Base-by-base conservation (phyloP, 139 green algal genomes). In the Asterochloris erici region DNA sequence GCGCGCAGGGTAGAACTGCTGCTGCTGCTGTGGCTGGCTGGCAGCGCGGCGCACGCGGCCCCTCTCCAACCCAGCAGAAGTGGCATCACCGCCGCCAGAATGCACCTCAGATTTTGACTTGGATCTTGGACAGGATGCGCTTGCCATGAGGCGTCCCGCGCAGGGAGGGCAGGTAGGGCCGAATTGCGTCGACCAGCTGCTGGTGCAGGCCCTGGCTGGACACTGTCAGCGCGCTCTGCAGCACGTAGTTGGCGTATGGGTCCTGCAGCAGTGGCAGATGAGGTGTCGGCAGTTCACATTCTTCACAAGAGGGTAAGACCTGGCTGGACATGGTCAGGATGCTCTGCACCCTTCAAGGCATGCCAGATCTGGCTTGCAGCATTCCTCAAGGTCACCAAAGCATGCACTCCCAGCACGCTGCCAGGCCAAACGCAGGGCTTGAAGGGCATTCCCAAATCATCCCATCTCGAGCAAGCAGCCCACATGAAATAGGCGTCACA, bases 71-170 rank as follows among this genome's bases (percentile, higher is more conserved):
- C 38, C 38, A 54, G 38, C 66, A 71, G 66, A 71, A 71, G 21
- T 21, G 66, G 17, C 9, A 9, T 21, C 19, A 71, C 19, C 19
- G 66, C 66, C 21, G 66, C 66, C 17, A 14, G 66, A 4, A 23
- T 71, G 66, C 66, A 23, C 66, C 19, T 89, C 84, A 92, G 79
- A 93, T 80, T 85, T 93, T 93, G 54, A 89, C 78, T 12, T 87
- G 86, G 68, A 93, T 86, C 83, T 92, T 93, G 64, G 88, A 89
- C 75, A 99, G 85, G 82, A 99, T 99, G 81, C 89, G 93, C 88
- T 99, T 99, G 83, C 97, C 97, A 88, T 99, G 96, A 0, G 96
- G 97, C 26, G 93, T 98, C 82, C 91, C 93, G 10, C 95, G 89
- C 74, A 99, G 90, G 11, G 91, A 82, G 10, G 95, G 86, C 76